Conservation (phyloP, 441 rosid genomes). For the Pelargonium australe region DNA sequence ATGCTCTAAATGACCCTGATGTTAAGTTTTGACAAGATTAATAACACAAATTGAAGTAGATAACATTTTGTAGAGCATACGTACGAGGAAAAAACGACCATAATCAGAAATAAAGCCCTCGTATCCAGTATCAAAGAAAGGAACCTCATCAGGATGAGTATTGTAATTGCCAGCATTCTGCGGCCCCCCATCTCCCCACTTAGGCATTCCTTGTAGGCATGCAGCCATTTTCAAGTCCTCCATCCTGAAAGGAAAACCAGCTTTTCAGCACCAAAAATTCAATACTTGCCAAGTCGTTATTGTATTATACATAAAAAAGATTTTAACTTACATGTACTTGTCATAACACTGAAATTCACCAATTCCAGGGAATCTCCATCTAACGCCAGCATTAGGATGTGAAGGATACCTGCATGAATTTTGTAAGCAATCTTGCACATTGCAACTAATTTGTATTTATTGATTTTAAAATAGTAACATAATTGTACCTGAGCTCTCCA, state of each 20-base stretch:
- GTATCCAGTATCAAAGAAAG: conserved; percentile 53
- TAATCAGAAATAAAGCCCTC: conserved; percentile 62
- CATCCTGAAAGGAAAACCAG: conserved; percentile 45
- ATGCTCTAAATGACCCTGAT: neutral
- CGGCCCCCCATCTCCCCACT: conserved; percentile 55
- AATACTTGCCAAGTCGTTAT: conserved; percentile 9
- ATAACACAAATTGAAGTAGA: neutral
- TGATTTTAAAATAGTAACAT: conserved; percentile 15
- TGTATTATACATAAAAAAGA: conserved; percentile 4
- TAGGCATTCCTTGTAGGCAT: conserved; percentile 54
- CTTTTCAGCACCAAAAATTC: conserved; percentile 19
- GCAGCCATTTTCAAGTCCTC: conserved; percentile 61
- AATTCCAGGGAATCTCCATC: conserved; percentile 73
- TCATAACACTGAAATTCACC: conserved; percentile 82
- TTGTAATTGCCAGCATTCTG: conserved; percentile 55
- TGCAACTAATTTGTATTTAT: conserved; percentile 11
- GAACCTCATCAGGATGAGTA: conserved; percentile 46
- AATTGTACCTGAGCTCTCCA: conserved; percentile 66
- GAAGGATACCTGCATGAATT: conserved; percentile 53
- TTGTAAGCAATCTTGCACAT: conserved; percentile 21
- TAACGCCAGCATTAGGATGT: conserved; percentile 56
- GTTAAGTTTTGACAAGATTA: neutral
- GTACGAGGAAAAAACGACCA: conserved; percentile 60
- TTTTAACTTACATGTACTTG: conserved; percentile 50
- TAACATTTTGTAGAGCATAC: conserved; percentile 20